phyloP scores from a whole-genome alignment of 768 basidiomycete genomes.

The Panellus pusillus region DNA sequence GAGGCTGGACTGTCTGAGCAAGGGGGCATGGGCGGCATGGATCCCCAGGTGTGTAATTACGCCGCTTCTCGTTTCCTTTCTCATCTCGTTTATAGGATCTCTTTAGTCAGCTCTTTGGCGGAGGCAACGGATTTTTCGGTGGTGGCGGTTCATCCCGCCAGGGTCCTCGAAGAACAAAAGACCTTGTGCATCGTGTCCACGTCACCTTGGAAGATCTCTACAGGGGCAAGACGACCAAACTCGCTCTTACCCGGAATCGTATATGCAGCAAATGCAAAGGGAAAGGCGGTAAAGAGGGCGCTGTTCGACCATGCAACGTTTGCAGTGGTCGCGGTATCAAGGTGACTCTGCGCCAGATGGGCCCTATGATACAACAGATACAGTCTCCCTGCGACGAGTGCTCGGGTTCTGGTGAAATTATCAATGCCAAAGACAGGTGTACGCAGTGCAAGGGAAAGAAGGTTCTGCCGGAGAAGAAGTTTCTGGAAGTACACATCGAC shows the following conservation, averaged over 20 bases:
- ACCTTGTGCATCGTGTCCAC: conserved; percentile 94
- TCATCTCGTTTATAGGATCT: conserved; percentile 61
- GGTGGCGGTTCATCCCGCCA: conserved; percentile 64
- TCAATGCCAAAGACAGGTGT: conserved; percentile 93
- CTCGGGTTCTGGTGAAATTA: conserved; percentile 90
- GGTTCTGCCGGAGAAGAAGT: conserved; percentile 90
- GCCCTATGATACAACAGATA: conserved; percentile 99
- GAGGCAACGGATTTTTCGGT: conserved; percentile 77
- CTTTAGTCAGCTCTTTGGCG: conserved; percentile 95
- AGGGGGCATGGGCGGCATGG: conserved; percentile 94
- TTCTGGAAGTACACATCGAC: conserved; percentile 97
- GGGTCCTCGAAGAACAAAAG: conserved; percentile 92
- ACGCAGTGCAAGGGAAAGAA: conserved; percentile 94
- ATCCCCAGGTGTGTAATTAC: conserved; percentile 71
- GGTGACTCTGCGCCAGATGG: conserved; percentile 93
- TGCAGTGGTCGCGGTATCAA: conserved; percentile 92
- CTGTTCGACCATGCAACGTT: conserved; percentile 72
- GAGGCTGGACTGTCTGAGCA: conserved; percentile 88
- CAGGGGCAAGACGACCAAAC: conserved; percentile 98
- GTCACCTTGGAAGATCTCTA: conserved; percentile 98
- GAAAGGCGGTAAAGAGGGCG: conserved; percentile 96
- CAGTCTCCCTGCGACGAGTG: conserved; percentile 95
- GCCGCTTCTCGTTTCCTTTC: not conserved
- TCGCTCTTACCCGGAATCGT: conserved; percentile 92
- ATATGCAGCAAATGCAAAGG: conserved; percentile 94